These are phyloP conservation scores for Geosiphon pyriformis DNA, from an alignment of 192 early-diverging fungal species.

Conservation along the genomic window DNA sequence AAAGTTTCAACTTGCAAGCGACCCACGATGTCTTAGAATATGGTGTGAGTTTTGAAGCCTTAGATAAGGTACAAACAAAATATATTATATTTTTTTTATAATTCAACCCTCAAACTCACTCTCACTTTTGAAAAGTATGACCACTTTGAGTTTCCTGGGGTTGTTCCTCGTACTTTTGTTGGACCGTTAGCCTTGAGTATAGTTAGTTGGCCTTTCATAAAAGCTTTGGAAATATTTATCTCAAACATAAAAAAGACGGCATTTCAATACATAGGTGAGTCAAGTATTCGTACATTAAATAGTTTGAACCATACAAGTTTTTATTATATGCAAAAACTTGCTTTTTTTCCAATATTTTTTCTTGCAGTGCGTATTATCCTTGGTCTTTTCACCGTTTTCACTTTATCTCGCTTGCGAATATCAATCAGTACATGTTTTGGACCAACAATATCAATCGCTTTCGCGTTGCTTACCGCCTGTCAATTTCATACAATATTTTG, in stretches of 20 bases:
- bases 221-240: slow-evolving; percentile 22
- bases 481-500: slow-evolving; percentile 93
- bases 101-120: no score
- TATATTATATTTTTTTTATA: slow-evolving; percentile 9
- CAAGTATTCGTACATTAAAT: no score
- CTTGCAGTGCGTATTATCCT: slow-evolving; percentile 43
- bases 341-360: no score
- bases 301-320: no score
- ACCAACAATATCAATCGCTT: slow-evolving; percentile 40
- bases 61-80: slow-evolving; percentile 25
- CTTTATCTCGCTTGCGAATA: slow-evolving; percentile 47
- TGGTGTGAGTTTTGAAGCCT: slow-evolving; percentile 32
- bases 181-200: slow-evolving; percentile 67
- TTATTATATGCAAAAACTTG: no score
- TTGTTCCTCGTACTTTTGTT: slow-evolving; percentile 90
- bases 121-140: slow-evolving; percentile 65
- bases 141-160: slow-evolving; percentile 89
- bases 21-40: slow-evolving; percentile 78
- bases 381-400: slow-evolving; percentile 42
- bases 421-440: slow-evolving; percentile 59
- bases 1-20: slow-evolving; percentile 94
- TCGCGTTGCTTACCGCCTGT: slow-evolving; percentile 44
- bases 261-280: slow-evolving; percentile 37
- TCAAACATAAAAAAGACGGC: slow-evolving; percentile 28
- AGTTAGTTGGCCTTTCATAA: slow-evolving; percentile 43